Conservation (phyloP, 257 asterid genomes). For the Avicennia marina region DNA sequence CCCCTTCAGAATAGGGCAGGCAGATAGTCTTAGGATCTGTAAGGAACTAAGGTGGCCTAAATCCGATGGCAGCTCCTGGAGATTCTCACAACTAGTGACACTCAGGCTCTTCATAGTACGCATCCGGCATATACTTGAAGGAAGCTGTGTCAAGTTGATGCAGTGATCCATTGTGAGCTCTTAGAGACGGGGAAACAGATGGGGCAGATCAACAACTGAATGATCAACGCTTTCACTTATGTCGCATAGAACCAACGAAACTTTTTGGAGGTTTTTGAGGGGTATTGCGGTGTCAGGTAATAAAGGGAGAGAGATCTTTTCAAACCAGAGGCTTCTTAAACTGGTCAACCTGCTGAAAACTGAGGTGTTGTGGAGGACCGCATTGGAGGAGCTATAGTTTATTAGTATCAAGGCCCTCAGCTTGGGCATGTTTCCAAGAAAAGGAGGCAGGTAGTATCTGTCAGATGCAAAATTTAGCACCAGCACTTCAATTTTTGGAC, state of each 20-base stretch:
- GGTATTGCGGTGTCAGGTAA: constrained; percentile 60
- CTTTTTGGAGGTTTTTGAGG: constrained; percentile 47
- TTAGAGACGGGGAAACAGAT: constrained; percentile 67
- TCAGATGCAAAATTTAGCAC: constrained; percentile 66
- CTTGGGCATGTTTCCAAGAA: constrained; percentile 66
- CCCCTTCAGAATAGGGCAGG: constrained; percentile 64
- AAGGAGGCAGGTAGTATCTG: constrained; percentile 70
- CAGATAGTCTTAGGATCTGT: constrained; percentile 57
- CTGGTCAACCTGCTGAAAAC: constrained; percentile 55
- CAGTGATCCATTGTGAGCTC: constrained; percentile 91
- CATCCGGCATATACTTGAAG: constrained; percentile 60
- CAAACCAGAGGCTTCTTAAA: constrained; percentile 86
- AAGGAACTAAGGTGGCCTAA: constrained; percentile 43
- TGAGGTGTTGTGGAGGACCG: constrained; percentile 50
- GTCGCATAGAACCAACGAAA: constrained; percentile 70
- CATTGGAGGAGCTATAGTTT: constrained; percentile 48
- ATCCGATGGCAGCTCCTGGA: constrained; percentile 58
- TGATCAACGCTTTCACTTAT: constrained; percentile 42
- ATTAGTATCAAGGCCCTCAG: constrained; percentile 75
- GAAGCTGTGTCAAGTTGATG: constrained; percentile 62
- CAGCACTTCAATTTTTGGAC: constrained; percentile 84
- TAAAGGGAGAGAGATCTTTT: constrained; percentile 55
- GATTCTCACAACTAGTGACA: constrained; percentile 72
- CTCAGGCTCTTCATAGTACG: constrained; percentile 56
- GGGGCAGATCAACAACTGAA: constrained; percentile 42